phyloP scores from a whole-genome alignment of 495 filamentous ascomycete species.

The Peziza echinospora region DNA sequence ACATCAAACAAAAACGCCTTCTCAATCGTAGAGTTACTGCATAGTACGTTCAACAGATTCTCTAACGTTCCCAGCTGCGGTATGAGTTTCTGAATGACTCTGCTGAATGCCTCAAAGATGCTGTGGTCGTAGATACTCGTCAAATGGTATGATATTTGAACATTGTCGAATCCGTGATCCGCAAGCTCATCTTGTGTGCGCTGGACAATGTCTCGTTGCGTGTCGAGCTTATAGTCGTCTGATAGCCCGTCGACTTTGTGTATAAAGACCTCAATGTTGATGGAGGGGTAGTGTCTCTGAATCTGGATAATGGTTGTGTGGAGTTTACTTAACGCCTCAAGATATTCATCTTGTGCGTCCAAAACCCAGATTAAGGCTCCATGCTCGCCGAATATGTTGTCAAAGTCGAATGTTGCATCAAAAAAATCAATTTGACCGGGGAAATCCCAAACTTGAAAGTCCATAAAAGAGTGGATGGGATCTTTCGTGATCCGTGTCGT shows the following conservation, averaged over 20 bases:
- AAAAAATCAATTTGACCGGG: conserved; percentile 81
- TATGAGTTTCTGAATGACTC: conserved; percentile 92
- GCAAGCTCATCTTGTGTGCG: conserved; percentile 92
- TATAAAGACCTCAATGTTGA: conserved; percentile 94
- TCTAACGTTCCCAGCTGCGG: conserved; percentile 82
- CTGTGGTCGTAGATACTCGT: conserved; percentile 96
- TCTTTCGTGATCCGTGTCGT: conserved; percentile 85
- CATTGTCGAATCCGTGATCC: conserved; percentile 76
- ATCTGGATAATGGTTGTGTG: conserved; percentile 72
- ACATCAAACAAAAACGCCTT: conserved; percentile 97
- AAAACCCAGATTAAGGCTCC: conserved; percentile 96
- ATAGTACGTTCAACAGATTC: conserved; percentile 71
- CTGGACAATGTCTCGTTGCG: conserved; percentile 83
- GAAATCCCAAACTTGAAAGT: conserved; percentile 95
- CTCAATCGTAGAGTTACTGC: conserved; percentile 74
- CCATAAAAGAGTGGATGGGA: conserved; percentile 89
- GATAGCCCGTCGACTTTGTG: conserved; percentile 92
- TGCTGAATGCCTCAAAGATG: conserved; percentile 94
- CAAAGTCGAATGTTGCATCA: conserved; percentile 66
- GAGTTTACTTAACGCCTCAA: conserved; percentile 67
- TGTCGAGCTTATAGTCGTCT: conserved; percentile 85
- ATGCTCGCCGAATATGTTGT: conserved; percentile 78
- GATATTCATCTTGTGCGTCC: conserved; percentile 90
- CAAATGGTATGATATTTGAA: conserved; percentile 75
- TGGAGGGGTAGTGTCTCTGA: conserved; percentile 64